Conservation (phyloP, 208 protist species). For the Acanthamoeba healyi region DNA sequence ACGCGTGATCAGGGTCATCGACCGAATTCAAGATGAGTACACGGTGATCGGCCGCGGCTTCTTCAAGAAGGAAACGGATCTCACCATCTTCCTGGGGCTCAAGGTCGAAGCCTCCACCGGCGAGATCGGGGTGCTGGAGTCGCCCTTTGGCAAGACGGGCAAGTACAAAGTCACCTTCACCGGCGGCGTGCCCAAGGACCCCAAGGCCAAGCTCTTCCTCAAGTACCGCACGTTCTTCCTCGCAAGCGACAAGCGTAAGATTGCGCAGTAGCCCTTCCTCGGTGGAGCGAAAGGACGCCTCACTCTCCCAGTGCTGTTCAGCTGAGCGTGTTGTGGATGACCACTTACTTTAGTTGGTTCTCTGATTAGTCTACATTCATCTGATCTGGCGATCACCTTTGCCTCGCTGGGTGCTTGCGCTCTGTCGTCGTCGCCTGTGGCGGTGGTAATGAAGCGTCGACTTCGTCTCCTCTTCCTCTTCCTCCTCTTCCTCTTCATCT, state of each 20-base stretch:
- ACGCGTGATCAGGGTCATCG: neutral
- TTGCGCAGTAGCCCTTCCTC: neutral
- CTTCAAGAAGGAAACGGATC: slow-evolving; percentile 83
- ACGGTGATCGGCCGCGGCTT: slow-evolving; percentile 82
- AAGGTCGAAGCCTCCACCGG: slow-evolving; percentile 79
- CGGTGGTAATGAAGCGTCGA: neutral
- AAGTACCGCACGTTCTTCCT: slow-evolving; percentile 48
- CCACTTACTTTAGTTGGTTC: no score
- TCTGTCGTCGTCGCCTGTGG: neutral
- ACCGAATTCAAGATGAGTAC: slow-evolving; percentile 74
- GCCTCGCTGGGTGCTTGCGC: no score
- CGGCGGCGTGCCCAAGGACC: slow-evolving; percentile 86
- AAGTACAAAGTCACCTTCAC: slow-evolving; percentile 79
- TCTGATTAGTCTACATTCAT: no score
- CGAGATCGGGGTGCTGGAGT: slow-evolving; percentile 76
- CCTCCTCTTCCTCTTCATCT: neutral
- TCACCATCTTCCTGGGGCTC: slow-evolving; percentile 79
- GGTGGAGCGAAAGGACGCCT: no score
- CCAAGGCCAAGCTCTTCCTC: slow-evolving; percentile 83
- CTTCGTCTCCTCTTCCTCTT: neutral
- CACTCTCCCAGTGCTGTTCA: no score
- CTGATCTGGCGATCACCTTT: no score
- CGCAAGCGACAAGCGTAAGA: neutral
- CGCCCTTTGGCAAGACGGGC: slow-evolving; percentile 81
- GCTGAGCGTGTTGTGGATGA: neutral